Base-by-base conservation (phyloP, 192 early-diverging fungal species). In the Rhizophagus sp. region DNA sequence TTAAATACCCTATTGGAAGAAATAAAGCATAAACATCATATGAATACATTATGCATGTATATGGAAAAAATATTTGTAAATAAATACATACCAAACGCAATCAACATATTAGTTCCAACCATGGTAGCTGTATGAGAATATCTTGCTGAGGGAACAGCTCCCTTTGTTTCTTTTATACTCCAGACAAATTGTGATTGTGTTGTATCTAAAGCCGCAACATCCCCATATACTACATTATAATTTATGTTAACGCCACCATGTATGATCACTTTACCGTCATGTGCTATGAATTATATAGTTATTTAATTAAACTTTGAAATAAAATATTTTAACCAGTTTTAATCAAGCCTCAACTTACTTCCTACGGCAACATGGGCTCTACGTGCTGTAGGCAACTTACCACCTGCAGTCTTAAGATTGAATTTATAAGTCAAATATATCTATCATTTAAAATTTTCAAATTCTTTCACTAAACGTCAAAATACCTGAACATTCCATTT, bases 101-200 rank as follows among this genome's bases (percentile, higher is more conserved):
- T 50, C 3, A 78, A 24, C 27, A 78, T 67, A 50, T 78, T 78
- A 27, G 63, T 52, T 33, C 76, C 76, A 27, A 52, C 65, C 76
- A 78, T 68, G 9, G 64, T 67, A 27, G 57, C 57, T 11, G 76
- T 50, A 30, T 78, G 76, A 49, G 61, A 30, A 68, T 65, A 65
- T 50, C 76, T 65, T 50, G 7, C 65, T 34, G 63, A 7, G 2
- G 76, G 76, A 10, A 50, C 25, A 22, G 4, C 9, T 11, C 76
- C 76, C 11, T 24, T 22, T 15, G 57, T 30, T n/a, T 9, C 22
- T n/a, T 25, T 24, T 1, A 27, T 2, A 17, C 3, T 66, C 76
- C 76, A 78, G 19, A 25, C 34, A 10, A 17, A 50, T 13, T 64
- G 64, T 15, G 33, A 8, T 24, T 25, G 22, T 25, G 36, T 78